Conservation (phyloP, 495 filamentous ascomycete species). For the Annulohypoxylon moriforme region DNA sequence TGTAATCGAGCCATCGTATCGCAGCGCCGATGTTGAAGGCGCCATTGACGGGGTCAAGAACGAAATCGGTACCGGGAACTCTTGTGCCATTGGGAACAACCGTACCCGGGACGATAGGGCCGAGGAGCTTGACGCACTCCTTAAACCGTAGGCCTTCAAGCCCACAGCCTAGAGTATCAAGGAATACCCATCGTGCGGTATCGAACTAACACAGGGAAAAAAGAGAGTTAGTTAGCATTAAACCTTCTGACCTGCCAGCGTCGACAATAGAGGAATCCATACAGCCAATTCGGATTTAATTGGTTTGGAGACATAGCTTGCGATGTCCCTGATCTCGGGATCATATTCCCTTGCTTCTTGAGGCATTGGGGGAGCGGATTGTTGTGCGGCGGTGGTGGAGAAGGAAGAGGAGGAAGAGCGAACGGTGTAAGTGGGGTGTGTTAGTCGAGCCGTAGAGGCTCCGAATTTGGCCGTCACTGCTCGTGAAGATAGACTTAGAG, state of each 20-base stretch:
- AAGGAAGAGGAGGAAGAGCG: constrained; percentile 52
- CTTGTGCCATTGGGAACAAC: constrained; percentile 92
- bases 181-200: constrained; percentile 87
- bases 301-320: constrained; percentile 88
- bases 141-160: constrained; percentile 95
- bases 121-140: constrained; percentile 93
- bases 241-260: neutral
- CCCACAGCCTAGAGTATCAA: constrained; percentile 96
- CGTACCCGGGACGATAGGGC: constrained; percentile 92
- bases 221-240: constrained; percentile 43
- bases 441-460: constrained; percentile 32
- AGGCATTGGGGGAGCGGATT: constrained; percentile 63
- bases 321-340: constrained; percentile 93
- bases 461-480: constrained; percentile 38
- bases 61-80: constrained; percentile 91
- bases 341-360: constrained; percentile 74
- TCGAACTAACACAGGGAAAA: constrained; percentile 74
- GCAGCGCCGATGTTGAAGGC: constrained; percentile 99
- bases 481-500: constrained; percentile 35
- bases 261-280: constrained; percentile 49
- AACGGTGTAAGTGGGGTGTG: constrained; percentile 25
- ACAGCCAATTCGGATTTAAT: constrained; percentile 94
- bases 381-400: constrained; percentile 67
- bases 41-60: constrained; percentile 93
- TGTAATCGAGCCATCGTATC: constrained; percentile 99